These are phyloP conservation scores for Gaultheria prostrata DNA, from an alignment of 148 eudicot genomes.

Conservation along the genomic window DNA sequence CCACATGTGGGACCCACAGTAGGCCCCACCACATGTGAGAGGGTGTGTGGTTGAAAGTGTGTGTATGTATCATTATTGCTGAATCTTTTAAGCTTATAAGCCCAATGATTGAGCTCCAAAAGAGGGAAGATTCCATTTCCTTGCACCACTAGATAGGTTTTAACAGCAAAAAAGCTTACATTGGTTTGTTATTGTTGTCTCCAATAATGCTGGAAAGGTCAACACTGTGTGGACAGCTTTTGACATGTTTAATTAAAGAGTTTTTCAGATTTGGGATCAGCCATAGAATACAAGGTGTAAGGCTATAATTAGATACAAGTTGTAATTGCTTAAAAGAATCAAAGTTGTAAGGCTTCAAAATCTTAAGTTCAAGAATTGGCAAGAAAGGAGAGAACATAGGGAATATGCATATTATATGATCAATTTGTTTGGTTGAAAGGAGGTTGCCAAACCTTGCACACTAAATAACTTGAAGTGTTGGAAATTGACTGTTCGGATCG, in stretches of 20 bases:
- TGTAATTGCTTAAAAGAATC: background rate
- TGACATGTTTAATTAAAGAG: background rate
- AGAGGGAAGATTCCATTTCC: background rate
- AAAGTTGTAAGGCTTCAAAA: background rate
- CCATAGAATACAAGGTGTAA: background rate
- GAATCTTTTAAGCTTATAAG: too few species aligned
- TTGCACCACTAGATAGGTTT: background rate
- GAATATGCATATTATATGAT: background rate
- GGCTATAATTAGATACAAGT: background rate
- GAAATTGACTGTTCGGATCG: too few species aligned
- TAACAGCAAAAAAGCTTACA: background rate
- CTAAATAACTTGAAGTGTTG: background rate
- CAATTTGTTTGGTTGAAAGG: background rate
- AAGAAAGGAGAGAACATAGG: background rate
- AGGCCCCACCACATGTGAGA: too few species aligned
- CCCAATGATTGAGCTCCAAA: slow-evolving; percentile 6
- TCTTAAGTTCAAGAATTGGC: background rate
- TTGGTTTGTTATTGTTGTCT: background rate
- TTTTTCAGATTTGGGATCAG: background rate
- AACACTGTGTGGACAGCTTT: background rate
- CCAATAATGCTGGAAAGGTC: background rate
- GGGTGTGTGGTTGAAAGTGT: too few species aligned
- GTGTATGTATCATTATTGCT: too few species aligned
- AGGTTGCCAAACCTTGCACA: background rate
- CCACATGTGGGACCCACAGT: too few species aligned